phyloP scores from a whole-genome alignment of 257 asterid genomes.

The Solanum habrochaites region DNA sequence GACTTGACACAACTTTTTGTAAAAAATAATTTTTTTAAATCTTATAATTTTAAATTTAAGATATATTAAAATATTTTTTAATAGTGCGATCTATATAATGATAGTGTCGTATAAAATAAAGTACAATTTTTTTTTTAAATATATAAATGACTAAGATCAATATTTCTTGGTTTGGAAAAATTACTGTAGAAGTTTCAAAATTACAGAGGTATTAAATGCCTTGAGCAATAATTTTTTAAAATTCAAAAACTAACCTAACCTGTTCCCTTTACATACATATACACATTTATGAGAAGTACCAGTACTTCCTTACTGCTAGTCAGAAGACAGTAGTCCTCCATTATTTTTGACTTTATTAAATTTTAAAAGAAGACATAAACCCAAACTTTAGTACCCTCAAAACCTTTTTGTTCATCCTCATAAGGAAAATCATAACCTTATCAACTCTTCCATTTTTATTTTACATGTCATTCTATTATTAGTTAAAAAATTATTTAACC shows the following conservation, averaged over 20 bases:
- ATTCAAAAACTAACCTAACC: neutral
- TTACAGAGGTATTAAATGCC: neutral
- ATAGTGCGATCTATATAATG: rapidly evolving
- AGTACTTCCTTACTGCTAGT: neutral
- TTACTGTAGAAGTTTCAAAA: neutral
- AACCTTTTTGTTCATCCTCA: neutral
- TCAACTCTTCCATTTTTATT: neutral
- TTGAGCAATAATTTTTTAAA: neutral
- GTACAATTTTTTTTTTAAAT: neutral
- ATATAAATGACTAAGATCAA: neutral
- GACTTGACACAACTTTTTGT: neutral
- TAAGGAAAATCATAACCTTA: neutral
- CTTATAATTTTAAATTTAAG: too few species aligned
- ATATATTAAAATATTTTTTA: too few species aligned
- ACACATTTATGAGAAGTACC: neutral
- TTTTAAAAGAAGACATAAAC: neutral
- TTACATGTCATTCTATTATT: neutral
- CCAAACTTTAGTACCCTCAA: neutral
- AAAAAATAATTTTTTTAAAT: too few species aligned
- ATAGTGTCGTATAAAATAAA: neutral
- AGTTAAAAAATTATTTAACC: neutral
- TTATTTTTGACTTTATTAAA: neutral
- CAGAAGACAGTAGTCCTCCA: neutral
- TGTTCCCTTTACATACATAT: neutral
- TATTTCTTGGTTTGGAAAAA: neutral